phyloP scores from a whole-genome alignment of 495 filamentous ascomycete species.

The Neurospora africana region DNA sequence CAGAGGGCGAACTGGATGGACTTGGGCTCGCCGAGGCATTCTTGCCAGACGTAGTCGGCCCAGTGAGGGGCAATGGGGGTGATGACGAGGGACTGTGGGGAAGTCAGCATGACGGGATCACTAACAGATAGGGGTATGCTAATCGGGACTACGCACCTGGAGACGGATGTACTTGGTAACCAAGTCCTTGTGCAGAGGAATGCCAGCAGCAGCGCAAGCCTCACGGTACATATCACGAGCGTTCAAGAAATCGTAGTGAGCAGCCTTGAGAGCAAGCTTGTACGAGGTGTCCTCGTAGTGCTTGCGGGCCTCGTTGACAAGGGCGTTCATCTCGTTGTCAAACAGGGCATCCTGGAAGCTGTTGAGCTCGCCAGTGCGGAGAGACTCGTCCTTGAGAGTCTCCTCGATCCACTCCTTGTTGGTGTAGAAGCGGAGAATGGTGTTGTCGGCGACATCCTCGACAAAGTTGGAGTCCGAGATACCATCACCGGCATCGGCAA shows the following conservation, averaged over 20 bases:
- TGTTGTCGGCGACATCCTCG: slow-evolving; percentile 84
- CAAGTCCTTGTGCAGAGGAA: slow-evolving; percentile 74
- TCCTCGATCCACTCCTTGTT: slow-evolving; percentile 92
- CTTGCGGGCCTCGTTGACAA: slow-evolving; percentile 61
- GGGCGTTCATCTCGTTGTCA: slow-evolving; percentile 83
- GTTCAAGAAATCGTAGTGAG: slow-evolving; percentile 77
- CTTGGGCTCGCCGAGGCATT: slow-evolving; percentile 64
- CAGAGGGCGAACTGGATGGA: slow-evolving; percentile 73
- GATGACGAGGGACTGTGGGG: slow-evolving; percentile 22
- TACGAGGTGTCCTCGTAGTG: slow-evolving; percentile 75
- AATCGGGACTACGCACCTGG: slow-evolving; percentile 37
- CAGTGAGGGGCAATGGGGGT: slow-evolving; percentile 83
- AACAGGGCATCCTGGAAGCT: slow-evolving; percentile 83
- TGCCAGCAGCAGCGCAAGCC: slow-evolving; percentile 55
- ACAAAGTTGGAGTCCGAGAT: slow-evolving; percentile 97
- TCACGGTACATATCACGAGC: slow-evolving; percentile 89
- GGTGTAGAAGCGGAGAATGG: slow-evolving; percentile 74
- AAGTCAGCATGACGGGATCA: slow-evolving; percentile 49
- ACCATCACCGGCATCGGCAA: slow-evolving; percentile 90
- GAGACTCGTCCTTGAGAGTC: slow-evolving; percentile 55
- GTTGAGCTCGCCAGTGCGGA: slow-evolving; percentile 64
- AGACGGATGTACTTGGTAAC: slow-evolving; percentile 70
- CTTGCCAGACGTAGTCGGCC: slow-evolving; percentile 86
- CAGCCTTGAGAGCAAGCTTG: slow-evolving; percentile 85
- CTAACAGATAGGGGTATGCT: not conserved